Evolutionary conservation across 1,139 yeast genomes (phyloP), one percentile per base, ranked within the genome.

Genomic region (Yamadazyma epiphylla): DNA sequence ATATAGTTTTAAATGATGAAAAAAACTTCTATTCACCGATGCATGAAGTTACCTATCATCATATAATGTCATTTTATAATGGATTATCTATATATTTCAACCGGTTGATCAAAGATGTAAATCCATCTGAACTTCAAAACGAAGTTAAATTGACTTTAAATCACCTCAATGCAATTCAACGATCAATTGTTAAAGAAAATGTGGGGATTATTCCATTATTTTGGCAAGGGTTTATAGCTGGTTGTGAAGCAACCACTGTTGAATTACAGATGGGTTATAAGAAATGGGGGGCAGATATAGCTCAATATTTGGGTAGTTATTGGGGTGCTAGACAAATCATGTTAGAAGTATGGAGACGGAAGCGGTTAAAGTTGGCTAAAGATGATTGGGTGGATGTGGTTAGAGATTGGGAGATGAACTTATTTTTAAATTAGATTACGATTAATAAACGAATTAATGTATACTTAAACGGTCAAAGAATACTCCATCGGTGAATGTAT

Each of bases 181-280:
- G 56, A 26, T 60, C 85, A 28, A 73, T 77, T 24, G 71, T 74
- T 10, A 55, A 62, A n/a, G 69, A 68, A 20, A 65, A 71, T 27
- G 80, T 73, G 1, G 70, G 74, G 19, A 80, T 85, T 29, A 76
- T 82, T 22, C 95, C 96, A 3, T 60, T 86, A 23, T 77, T 86
- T 47, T 87, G 95, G 89, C 94, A 85, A 48, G 94, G 94, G 0
- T 87, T 87, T 43, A 81, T 87, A 29, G 91, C 94, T 1, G 95
- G 95, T 0, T 83, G 94, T 48, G 88, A 85, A 41, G 85, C 94
- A 3, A 71, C 74, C 32, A 74, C 80, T 4, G 46, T 58, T 1
- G 66, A 65, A 23, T 56, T 80, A 26, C 91, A 85, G 42, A 56
- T 68, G 39, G 80, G 87, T 20, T 86, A 77, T 58, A 80, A 77